Conservation (phyloP, 169 alveolate genomes). For the Eimeria sp. region DNA sequence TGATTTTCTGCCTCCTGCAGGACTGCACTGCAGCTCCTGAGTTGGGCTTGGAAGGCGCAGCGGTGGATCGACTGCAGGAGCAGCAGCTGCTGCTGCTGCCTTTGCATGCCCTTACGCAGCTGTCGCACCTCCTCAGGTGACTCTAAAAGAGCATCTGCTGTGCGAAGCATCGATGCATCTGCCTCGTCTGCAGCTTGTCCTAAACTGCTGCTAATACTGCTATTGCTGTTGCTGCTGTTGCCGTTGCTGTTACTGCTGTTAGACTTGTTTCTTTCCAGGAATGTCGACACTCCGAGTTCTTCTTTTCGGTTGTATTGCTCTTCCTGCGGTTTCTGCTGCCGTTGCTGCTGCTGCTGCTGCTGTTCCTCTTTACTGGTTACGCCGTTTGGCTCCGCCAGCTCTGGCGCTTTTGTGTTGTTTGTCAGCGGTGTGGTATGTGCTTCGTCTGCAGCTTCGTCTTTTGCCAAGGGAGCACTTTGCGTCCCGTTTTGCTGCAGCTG, state of each 20-base stretch:
- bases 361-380: neutral
- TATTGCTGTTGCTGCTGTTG: neutral
- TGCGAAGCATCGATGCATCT: slow-evolving; percentile 5
- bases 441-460: neutral
- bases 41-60: slow-evolving; percentile 52
- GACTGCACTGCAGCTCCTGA: slow-evolving; percentile 17
- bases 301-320: neutral
- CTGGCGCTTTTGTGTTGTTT: neutral
- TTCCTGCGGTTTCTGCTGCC: neutral
- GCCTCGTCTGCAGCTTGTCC: neutral
- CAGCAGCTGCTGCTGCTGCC: slow-evolving; percentile 49
- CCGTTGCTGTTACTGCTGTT: neutral
- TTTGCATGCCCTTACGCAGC: slow-evolving; percentile 60
- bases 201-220: neutral
- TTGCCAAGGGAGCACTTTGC: neutral
- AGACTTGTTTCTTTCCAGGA: neutral
- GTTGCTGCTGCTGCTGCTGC: slow-evolving; percentile 41
- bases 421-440: neutral
- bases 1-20: slow-evolving; percentile 29
- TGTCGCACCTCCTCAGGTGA: slow-evolving; percentile 57
- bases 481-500: neutral
- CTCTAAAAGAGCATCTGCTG: neutral
- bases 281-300: neutral
- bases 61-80: slow-evolving; percentile 48
- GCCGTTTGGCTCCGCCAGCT: neutral